These are phyloP conservation scores for Artemisia annua DNA, from an alignment of 129 eudicot species.

Conservation along the genomic window DNA sequence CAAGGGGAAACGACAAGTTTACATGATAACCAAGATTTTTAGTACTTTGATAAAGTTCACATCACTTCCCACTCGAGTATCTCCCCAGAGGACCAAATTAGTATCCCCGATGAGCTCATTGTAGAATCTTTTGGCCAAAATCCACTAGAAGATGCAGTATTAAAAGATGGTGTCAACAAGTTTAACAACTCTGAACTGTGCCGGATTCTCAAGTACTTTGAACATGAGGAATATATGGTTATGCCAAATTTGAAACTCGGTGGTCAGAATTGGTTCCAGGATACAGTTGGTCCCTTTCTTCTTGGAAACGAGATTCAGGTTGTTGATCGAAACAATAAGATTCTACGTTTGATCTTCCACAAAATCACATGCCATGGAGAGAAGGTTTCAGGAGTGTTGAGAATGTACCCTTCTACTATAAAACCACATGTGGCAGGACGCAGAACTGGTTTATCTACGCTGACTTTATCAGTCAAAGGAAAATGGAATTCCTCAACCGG, in stretches of 20 bases:
- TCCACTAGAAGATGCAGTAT: conserved; percentile 29
- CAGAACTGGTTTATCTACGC: conserved; percentile 42
- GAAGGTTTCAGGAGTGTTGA: conserved; percentile 39
- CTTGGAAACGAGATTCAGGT: conserved; percentile 32
- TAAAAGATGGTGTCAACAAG: conserved; percentile 37
- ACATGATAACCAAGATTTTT: neutral
- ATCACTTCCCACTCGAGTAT: conserved; percentile 31
- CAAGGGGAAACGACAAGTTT: conserved; percentile 8
- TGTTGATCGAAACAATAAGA: conserved; percentile 27
- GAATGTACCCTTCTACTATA: conserved; percentile 27
- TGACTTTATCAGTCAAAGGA: conserved; percentile 44
- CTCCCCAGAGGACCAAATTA: conserved; percentile 1
- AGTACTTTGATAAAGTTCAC: conserved; percentile 30
- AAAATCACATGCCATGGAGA: conserved; percentile 29
- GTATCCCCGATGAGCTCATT: neutral
- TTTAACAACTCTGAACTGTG: conserved; percentile 35
- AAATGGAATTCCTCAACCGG: conserved; percentile 39
- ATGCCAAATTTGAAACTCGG: conserved; percentile 35
- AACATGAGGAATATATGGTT: conserved; percentile 22
- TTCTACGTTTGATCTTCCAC: conserved; percentile 34
- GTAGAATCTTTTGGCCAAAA: conserved; percentile 17
- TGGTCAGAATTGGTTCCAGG: conserved; percentile 26
- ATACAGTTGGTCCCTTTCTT: conserved; percentile 29
- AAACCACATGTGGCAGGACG: conserved; percentile 23
- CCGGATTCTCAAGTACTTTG: conserved; percentile 27